Percentiles rank a stretch among this genome's conserved stretches.
Evolutionary conservation across 345 rosid species (phyloP).

Genomic region (Citropsis articulata): DNA sequence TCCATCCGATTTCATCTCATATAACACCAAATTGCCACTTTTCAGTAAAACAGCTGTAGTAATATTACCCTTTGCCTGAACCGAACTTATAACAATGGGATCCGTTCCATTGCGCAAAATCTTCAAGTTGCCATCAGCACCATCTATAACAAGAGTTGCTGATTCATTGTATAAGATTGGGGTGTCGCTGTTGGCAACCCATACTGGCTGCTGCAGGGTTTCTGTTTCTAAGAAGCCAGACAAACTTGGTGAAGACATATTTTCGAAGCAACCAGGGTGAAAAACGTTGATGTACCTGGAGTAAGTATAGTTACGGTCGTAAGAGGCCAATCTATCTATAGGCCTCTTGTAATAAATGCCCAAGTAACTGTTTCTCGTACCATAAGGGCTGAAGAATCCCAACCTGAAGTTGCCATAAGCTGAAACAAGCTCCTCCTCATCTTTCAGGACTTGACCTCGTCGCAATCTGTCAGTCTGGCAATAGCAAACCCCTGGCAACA

Average conservation of each 20-base stretch:
- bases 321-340: not conserved
- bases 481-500: not conserved
- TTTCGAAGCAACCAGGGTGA: not conserved
- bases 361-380: not conserved
- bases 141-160: not conserved
- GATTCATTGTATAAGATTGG: not conserved
- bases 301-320: not conserved
- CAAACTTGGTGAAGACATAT: not conserved
- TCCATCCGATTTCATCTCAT: constrained; percentile 28
- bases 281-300: not conserved
- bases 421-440: constrained; percentile 4
- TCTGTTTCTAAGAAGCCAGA: not conserved
- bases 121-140: constrained; percentile 12
- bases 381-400: constrained; percentile 7
- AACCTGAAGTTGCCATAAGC: constrained; percentile 12
- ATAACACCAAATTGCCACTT: constrained; percentile 33
- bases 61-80: not conserved
- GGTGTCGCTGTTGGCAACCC: not conserved
- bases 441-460: constrained; percentile 13
- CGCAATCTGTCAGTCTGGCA: constrained; percentile 3
- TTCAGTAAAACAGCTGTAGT: not conserved
- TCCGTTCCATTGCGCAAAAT: not conserved
- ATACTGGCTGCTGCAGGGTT: not conserved
- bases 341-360: not conserved
- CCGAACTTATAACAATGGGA: not conserved